These are phyloP conservation scores for Pichia sp. DNA, from an alignment of 1,139 yeast genomes.

Conservation along the genomic window DNA sequence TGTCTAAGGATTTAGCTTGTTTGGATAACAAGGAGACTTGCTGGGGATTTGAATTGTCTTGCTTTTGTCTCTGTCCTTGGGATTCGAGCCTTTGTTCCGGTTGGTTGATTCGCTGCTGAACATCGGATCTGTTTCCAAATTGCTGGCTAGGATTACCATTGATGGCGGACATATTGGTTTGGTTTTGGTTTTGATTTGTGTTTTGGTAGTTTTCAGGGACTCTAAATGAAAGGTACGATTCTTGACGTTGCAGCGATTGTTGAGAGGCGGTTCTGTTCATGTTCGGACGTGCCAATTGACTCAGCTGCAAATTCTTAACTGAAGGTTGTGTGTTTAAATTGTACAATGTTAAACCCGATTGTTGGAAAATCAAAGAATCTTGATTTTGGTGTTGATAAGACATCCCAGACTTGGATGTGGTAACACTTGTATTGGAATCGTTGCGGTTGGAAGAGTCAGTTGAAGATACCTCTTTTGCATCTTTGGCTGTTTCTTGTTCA, in stretches of 20 bases:
- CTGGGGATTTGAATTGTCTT: background rate
- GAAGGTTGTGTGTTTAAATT: constrained; percentile 14
- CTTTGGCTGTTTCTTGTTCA: too few species aligned
- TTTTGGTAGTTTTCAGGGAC: constrained; percentile 13
- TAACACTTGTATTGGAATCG: constrained; percentile 6
- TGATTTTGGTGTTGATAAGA: constrained; percentile 7
- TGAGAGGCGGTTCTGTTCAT: constrained; percentile 12
- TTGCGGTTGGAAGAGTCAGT: background rate
- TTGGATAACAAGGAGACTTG: constrained; percentile 4
- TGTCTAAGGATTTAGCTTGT: constrained; percentile 1
- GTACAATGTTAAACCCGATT: constrained; percentile 23
- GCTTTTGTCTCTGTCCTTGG: background rate
- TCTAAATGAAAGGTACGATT: constrained; percentile 21
- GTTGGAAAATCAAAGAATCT: constrained; percentile 27
- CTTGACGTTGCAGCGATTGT: constrained; percentile 22
- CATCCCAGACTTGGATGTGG: constrained; percentile 6
- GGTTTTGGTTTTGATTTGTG: too few species aligned
- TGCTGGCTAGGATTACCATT: background rate
- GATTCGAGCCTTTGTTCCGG: background rate
- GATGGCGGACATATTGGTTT: background rate
- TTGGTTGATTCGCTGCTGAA: background rate
- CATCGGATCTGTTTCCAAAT: background rate
- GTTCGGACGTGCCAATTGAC: background rate
- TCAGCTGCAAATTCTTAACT: constrained; percentile 8
- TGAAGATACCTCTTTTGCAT: background rate